Evolutionary conservation across 768 basidiomycete species (phyloP), one percentile per base, ranked within the genome.

Genomic region (Sarcodon aspratus): DNA sequence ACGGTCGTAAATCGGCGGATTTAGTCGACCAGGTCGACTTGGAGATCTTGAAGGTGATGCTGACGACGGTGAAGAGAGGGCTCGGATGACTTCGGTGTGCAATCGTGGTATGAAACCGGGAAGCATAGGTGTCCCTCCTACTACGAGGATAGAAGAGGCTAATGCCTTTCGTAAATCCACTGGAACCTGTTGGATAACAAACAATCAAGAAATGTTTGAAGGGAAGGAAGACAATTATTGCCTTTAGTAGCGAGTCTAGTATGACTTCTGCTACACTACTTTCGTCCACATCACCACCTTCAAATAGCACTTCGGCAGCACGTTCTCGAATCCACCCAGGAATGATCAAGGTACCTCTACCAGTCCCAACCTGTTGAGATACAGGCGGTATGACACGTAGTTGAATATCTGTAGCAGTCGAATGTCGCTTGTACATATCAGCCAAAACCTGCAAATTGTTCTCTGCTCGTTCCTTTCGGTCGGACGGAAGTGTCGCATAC

Each of bases 271-370:
- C 85, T 7, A 94, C 68, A 52, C 86, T 91, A 52, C 75, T 76
- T 64, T 92, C 87, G 56, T 95, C 92, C 9, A 90, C 81, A 55
- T 93, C 90, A 6, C 88, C 89, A 1, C 83, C 82, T 59, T 90
- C 88, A 53, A 96, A 97, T 9, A 97, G 67, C 6, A 95, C 75
- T 63, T 98, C 96, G 1, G 93, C 81, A 1, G 85, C 85, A 11
- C 94, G 74, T 61, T 98, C 95, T 38, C 95, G 68, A 36, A 99
- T 74, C 96, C 96, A 99, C 2, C 95, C 95, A 1, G 95, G 95
- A 40, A 98, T 78, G 42, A 88, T 70, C 43, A 96, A 63, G 0
- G 83, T 90, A 0, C 87, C 91, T 7, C 74, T 68, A 2, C 87
- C 88, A 1, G 84, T 83, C 1, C 85, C 83, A 10, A 71, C 67